Percentiles rank a stretch among this genome's conserved stretches.
These are phyloP conservation scores for Neurospora sp. DNA, from an alignment of 495 filamentous ascomycete species.

Conservation along the genomic window DNA sequence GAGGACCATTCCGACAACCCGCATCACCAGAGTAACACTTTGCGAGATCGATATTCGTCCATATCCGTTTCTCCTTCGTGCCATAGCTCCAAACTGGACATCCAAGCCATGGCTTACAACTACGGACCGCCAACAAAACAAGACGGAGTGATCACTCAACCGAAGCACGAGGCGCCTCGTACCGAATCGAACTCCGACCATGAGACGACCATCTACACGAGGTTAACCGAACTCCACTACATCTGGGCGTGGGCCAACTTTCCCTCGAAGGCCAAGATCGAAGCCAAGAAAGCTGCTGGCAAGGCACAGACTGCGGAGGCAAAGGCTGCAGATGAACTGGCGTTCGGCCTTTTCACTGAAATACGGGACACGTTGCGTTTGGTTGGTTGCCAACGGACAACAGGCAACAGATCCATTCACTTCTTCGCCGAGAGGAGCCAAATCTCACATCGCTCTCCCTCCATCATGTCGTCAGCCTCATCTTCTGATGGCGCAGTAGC, in stretches of 20 bases:
- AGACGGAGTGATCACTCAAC: too few relatives aligned
- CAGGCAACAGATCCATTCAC: background rate
- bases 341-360: too few relatives aligned
- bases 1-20: too few relatives aligned
- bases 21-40: too few relatives aligned
- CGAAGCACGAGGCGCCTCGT: too few relatives aligned
- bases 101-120: background rate
- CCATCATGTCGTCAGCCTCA: background rate
- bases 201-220: too few relatives aligned
- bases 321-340: constrained; percentile 9
- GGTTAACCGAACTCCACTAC: too few relatives aligned
- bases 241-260: too few relatives aligned
- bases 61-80: background rate
- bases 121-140: background rate
- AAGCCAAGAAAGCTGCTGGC: background rate
- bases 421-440: background rate
- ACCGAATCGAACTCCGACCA: too few relatives aligned
- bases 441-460: background rate
- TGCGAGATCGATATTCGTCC: too few relatives aligned
- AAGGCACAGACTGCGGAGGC: constrained; percentile 16
- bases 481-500: background rate
- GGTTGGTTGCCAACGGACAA: too few relatives aligned
- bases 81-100: background rate
- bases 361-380: too few relatives aligned
- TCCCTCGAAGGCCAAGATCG: background rate